These are phyloP conservation scores for Scopulariopsis brevicaulis DNA, from an alignment of 2,329 filamentous ascomycete species.

Conservation along the genomic window DNA sequence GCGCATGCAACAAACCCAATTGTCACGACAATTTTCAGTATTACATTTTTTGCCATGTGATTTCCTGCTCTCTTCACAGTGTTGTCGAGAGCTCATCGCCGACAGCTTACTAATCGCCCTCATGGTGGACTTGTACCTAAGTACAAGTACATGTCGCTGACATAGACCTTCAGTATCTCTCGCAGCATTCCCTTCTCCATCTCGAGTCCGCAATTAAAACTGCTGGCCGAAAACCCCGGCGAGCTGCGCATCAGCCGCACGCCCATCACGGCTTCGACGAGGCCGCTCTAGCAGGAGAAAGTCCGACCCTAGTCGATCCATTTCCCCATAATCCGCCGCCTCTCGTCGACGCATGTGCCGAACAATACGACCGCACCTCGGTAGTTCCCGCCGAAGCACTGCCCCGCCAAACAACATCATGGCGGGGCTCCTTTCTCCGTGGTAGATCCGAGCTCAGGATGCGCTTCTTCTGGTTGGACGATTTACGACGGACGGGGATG, in stretches of 20 bases:
- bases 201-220: not conserved
- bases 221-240: not conserved
- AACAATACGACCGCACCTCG: too few relatives aligned
- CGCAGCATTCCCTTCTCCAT: not conserved
- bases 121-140: not conserved
- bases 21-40: not conserved
- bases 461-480: not conserved
- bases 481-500: not conserved
- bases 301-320: not conserved
- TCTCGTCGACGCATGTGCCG: not conserved
- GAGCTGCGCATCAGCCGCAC: slow-evolving; percentile 1
- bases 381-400: too few relatives aligned
- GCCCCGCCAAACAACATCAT: not conserved
- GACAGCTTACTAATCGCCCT: too few relatives aligned
- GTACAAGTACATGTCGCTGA: not conserved
- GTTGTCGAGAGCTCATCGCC: too few relatives aligned
- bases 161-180: not conserved
- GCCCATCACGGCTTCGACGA: not conserved
- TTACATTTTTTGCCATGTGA: too few relatives aligned
- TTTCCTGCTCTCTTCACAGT: too few relatives aligned
- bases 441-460: not conserved
- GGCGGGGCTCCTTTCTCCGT: not conserved
- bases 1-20: not conserved
- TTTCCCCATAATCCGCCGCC: not conserved
- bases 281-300: not conserved